These are phyloP conservation scores for Fusarium acutatum DNA, from an alignment of 2,329 filamentous ascomycete genomes.

Conservation along the genomic window DNA sequence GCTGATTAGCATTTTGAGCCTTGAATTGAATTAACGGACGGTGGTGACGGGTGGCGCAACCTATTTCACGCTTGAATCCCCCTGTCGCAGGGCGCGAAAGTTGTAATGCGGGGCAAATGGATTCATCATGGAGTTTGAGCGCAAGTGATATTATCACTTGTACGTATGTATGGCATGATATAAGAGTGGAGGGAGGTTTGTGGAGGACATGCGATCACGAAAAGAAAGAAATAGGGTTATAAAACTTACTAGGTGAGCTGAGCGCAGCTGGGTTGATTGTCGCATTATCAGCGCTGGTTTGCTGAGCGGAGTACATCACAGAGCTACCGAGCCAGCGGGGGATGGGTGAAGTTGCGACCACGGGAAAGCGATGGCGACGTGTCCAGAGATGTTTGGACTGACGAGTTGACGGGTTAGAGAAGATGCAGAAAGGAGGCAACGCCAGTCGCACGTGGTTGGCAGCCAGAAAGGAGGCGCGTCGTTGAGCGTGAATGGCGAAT, in stretches of 20 bases:
- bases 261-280: conserved; percentile 92
- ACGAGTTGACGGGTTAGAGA: conserved; percentile 50
- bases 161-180: not conserved
- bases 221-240: conserved; percentile 10
- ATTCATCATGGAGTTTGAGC: conserved; percentile 24
- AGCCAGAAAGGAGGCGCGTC: conserved; percentile 46
- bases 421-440: conserved; percentile 53
- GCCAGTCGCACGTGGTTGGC: conserved; percentile 61
- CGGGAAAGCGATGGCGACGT: conserved; percentile 61
- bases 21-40: not conserved
- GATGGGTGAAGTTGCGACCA: conserved; percentile 34
- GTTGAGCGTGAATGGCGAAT: conserved; percentile 37
- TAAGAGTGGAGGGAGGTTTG: conserved; percentile 11
- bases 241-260: conserved; percentile 76
- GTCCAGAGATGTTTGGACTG: conserved; percentile 68
- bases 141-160: conserved; percentile 1
- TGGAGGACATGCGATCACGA: conserved; percentile 24
- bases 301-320: conserved; percentile 54
- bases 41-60: conserved; percentile 7
- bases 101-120: conserved; percentile 23
- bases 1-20: conserved; percentile 40
- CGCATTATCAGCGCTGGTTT: conserved; percentile 82
- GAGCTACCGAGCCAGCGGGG: conserved; percentile 40
- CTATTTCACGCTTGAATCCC: not conserved
- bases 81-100: not conserved